Conservation (phyloP, 2,329 filamentous ascomycete species). For the Pestalotiopsis sp. region DNA sequence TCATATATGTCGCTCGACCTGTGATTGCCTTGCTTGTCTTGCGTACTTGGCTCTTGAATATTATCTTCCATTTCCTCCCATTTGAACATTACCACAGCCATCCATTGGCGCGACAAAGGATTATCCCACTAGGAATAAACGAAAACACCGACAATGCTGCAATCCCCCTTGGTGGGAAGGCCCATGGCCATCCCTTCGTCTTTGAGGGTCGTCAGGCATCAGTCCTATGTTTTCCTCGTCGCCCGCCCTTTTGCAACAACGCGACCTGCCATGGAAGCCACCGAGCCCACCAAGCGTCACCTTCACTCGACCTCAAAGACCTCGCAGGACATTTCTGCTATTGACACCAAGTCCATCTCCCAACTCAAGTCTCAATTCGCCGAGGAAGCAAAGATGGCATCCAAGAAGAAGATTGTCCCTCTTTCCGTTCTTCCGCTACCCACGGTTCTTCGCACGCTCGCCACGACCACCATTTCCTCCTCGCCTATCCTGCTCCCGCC, state of each 20-base stretch:
- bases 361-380: slow-evolving; percentile 10
- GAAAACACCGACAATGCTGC: slow-evolving; percentile 6
- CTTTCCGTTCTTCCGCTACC: slow-evolving; percentile 69
- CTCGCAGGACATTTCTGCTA: neutral
- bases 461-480: slow-evolving; percentile 71
- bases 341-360: slow-evolving; percentile 5
- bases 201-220: slow-evolving; percentile 2
- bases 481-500: slow-evolving; percentile 70
- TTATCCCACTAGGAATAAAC: neutral
- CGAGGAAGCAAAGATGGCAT: slow-evolving; percentile 17
- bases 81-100: neutral
- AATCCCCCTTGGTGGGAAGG: slow-evolving; percentile 11
- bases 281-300: neutral
- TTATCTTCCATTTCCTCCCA: neutral
- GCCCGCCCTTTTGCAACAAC: slow-evolving; percentile 5
- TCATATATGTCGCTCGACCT: neutral
- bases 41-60: neutral
- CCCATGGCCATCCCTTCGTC: slow-evolving; percentile 12
- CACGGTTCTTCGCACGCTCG: slow-evolving; percentile 69
- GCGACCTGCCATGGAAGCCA: slow-evolving; percentile 1
- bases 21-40: neutral
- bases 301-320: slow-evolving; percentile 15
- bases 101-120: neutral
- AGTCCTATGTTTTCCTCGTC: slow-evolving; percentile 13
- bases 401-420: slow-evolving; percentile 36